Evolutionary conservation across 2,329 filamentous ascomycete genomes (phyloP).

Genomic region (Cercospora sp.): DNA sequence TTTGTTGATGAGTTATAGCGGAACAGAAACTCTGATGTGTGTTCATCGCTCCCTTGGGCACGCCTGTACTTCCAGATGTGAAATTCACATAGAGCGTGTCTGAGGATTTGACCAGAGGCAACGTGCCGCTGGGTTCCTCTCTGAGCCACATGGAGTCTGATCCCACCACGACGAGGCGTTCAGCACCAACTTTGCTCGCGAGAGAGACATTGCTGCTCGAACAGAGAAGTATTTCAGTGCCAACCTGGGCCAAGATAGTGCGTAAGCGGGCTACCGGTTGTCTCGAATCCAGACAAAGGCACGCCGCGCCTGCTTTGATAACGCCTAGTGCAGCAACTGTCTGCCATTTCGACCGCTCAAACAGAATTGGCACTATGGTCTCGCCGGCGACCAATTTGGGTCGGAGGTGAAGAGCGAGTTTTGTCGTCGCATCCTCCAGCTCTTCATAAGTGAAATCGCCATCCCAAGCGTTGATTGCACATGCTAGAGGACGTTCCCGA

Average conservation of each 20-base stretch:
- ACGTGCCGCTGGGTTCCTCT: background rate
- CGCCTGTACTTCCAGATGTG: background rate
- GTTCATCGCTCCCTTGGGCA: background rate
- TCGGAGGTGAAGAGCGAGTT: background rate
- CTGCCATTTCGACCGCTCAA: background rate
- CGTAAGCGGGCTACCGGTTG: background rate
- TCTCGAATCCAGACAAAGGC: background rate
- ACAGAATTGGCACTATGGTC: background rate
- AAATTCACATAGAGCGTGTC: background rate
- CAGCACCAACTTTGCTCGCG: background rate
- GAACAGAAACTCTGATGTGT: background rate
- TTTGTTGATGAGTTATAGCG: background rate
- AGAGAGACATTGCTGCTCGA: background rate
- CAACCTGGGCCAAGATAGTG: background rate
- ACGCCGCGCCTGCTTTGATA: background rate
- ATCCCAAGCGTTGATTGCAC: background rate
- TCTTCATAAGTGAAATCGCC: background rate
- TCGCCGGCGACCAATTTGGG: background rate
- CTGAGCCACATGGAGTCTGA: background rate
- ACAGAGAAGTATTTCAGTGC: background rate
- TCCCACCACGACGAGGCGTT: background rate
- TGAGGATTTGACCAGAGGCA: background rate
- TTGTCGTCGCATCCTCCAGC: background rate
- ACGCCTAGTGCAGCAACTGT: background rate
- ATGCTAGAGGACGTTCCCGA: background rate